Evolutionary conservation across 192 early-diverging fungal genomes (phyloP).

Genomic region (Podila epigama): DNA sequence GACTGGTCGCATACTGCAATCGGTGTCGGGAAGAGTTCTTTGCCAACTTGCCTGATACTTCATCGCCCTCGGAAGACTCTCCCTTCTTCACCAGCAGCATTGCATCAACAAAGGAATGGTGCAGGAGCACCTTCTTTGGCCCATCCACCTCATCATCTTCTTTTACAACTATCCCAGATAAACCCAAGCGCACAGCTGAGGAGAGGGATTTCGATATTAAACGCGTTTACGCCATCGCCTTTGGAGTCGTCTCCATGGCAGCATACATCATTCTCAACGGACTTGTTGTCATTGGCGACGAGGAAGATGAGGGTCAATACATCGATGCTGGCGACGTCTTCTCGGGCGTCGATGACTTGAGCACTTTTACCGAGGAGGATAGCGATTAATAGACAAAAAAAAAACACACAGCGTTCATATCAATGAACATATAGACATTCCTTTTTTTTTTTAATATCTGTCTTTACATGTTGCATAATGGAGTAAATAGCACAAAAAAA

Average conservation of each 20-base stretch:
- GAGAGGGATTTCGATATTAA: slow-evolving; percentile 63
- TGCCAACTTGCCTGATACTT: slow-evolving; percentile 40
- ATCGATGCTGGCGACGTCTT: neutral
- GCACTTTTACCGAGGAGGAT: neutral
- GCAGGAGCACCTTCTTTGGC: slow-evolving; percentile 41
- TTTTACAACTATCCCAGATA: slow-evolving; percentile 15
- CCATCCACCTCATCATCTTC: neutral
- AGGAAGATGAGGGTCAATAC: slow-evolving; percentile 28
- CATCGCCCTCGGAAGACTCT: slow-evolving; percentile 38
- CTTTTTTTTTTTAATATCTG: too few species aligned
- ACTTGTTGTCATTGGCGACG: slow-evolving; percentile 62
- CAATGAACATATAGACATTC: too few species aligned
- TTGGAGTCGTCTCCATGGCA: slow-evolving; percentile 53
- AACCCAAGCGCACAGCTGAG: slow-evolving; percentile 42
- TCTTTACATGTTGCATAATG: too few species aligned
- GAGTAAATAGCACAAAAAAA: too few species aligned
- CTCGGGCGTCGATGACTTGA: neutral
- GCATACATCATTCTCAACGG: slow-evolving; percentile 69
- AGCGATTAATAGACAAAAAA: neutral
- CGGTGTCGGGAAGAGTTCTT: slow-evolving; percentile 58
- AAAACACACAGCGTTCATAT: neutral
- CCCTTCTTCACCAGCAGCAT: slow-evolving; percentile 51
- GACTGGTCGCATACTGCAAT: slow-evolving; percentile 67
- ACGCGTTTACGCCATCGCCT: slow-evolving; percentile 56
- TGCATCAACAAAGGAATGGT: slow-evolving; percentile 47